A percentile compares a stretch with the other conserved stretches of the same genome.
Evolutionary conservation across 2,329 filamentous ascomycete species (phyloP).

Genomic region (Claviceps pusilla): DNA sequence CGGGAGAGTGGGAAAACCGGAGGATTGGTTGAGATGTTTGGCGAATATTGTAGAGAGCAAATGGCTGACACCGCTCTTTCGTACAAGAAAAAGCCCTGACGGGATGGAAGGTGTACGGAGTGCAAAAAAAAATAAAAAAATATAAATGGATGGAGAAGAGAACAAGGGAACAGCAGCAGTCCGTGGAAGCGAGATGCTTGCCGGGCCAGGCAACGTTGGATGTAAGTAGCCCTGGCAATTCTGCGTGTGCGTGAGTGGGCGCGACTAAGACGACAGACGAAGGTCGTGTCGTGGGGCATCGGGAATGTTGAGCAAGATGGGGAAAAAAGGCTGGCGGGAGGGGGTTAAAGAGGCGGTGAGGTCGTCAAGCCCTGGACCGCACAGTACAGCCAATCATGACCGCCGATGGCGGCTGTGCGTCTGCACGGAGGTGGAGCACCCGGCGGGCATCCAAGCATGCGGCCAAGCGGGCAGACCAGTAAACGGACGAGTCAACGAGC

Average conservation of each 20-base stretch:
- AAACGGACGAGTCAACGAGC: neutral
- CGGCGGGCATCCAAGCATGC: slow-evolving; percentile 11
- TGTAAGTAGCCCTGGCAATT: slow-evolving; percentile 1
- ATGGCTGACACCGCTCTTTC: slow-evolving; percentile 31
- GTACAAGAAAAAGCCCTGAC: slow-evolving; percentile 17
- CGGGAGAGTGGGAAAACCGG: slow-evolving; percentile 18
- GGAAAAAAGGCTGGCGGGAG: slow-evolving; percentile 8
- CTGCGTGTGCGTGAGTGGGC: neutral
- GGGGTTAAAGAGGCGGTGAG: slow-evolving; percentile 25
- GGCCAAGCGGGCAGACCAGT: neutral
- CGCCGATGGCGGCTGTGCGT: slow-evolving; percentile 16
- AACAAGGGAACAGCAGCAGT: slow-evolving; percentile 1
- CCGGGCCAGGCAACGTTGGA: slow-evolving; percentile 5
- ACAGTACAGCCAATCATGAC: slow-evolving; percentile 20
- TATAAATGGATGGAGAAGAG: neutral
- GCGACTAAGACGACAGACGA: slow-evolving; percentile 2
- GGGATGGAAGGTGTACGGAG: slow-evolving; percentile 13
- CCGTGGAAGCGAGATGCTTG: neutral
- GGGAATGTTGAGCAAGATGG: slow-evolving; percentile 5
- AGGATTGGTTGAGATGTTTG: slow-evolving; percentile 17
- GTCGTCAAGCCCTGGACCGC: slow-evolving; percentile 19
- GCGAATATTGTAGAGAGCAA: slow-evolving; percentile 23
- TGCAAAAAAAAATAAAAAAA: neutral
- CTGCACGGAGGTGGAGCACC: slow-evolving; percentile 14
- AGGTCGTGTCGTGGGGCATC: neutral